These are phyloP conservation scores for Neurospora sp. DNA, from an alignment of 495 filamentous ascomycete species.

Conservation along the genomic window DNA sequence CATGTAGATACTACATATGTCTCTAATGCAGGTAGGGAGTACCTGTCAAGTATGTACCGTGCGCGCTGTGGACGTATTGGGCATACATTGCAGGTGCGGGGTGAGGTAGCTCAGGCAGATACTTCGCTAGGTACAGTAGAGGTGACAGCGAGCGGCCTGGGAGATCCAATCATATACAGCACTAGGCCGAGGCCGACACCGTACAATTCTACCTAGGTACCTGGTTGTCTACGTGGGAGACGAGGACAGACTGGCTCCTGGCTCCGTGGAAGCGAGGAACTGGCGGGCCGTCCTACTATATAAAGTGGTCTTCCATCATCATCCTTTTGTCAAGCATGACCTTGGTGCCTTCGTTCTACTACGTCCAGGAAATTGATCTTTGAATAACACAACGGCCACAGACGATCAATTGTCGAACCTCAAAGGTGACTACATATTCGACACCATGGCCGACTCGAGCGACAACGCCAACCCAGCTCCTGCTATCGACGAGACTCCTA, in stretches of 20 bases:
- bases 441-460: conserved; percentile 31
- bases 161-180: not conserved
- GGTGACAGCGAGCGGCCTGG: not conserved
- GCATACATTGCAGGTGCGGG: not conserved
- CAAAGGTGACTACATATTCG: not conserved
- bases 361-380: not conserved
- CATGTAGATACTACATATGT: not conserved
- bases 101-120: not conserved
- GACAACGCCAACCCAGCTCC: conserved; percentile 8
- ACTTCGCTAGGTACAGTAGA: not conserved
- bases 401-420: not conserved
- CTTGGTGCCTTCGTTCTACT: not conserved
- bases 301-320: not conserved
- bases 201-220: not conserved
- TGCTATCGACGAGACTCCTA: conserved; percentile 42
- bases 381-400: not conserved
- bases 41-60: not conserved
- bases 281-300: not conserved
- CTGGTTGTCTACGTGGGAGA: not conserved
- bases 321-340: not conserved
- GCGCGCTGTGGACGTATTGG: not conserved
- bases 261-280: not conserved
- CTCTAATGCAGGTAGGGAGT: not conserved
- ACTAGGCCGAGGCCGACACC: not conserved
- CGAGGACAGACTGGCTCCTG: not conserved